Percentiles rank a stretch among this genome's conserved stretches.
Conservation (phyloP, 2,329 filamentous ascomycete genomes). For the Trichocomaceae sp. region DNA sequence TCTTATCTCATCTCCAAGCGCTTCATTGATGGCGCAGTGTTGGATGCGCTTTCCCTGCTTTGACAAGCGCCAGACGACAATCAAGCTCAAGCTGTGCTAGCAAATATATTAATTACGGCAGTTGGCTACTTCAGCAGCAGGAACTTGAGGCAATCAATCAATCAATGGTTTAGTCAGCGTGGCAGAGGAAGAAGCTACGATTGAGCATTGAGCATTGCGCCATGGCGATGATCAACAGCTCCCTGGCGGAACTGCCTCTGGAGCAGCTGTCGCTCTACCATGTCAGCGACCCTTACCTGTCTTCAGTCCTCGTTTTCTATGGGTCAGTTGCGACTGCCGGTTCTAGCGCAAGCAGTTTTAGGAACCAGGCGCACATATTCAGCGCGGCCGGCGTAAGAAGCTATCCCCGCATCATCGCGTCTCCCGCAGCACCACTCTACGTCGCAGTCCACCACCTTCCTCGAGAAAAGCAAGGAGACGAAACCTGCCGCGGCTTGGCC, state of each 20-base stretch:
- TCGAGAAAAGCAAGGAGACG: conserved; percentile 90
- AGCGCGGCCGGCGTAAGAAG: conserved; percentile 81
- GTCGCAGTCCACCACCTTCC: conserved; percentile 82
- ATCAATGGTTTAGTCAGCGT: background rate
- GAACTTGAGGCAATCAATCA: background rate
- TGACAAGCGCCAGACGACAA: background rate
- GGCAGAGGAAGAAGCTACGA: conserved; percentile 14
- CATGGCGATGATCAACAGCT: conserved; percentile 79
- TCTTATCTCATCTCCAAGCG: conserved; percentile 10
- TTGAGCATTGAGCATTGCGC: conserved; percentile 22
- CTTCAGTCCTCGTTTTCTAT: conserved; percentile 80
- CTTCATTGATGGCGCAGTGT: conserved; percentile 8
- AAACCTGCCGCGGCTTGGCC: conserved; percentile 81
- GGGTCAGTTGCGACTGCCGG: conserved; percentile 85
- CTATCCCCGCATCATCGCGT: conserved; percentile 85
- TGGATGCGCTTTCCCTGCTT: conserved; percentile 10
- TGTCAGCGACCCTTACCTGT: conserved; percentile 74
- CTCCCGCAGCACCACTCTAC: conserved; percentile 87
- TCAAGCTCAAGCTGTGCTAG: background rate
- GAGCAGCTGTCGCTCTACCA: conserved; percentile 84
- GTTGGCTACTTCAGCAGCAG: background rate
- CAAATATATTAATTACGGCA: background rate
- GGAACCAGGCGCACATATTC: conserved; percentile 91
- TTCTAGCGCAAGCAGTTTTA: conserved; percentile 77
- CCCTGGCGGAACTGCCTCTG: conserved; percentile 67